These are phyloP conservation scores for Xerocomus spinulosus DNA, from an alignment of 768 basidiomycete genomes.

Conservation along the genomic window DNA sequence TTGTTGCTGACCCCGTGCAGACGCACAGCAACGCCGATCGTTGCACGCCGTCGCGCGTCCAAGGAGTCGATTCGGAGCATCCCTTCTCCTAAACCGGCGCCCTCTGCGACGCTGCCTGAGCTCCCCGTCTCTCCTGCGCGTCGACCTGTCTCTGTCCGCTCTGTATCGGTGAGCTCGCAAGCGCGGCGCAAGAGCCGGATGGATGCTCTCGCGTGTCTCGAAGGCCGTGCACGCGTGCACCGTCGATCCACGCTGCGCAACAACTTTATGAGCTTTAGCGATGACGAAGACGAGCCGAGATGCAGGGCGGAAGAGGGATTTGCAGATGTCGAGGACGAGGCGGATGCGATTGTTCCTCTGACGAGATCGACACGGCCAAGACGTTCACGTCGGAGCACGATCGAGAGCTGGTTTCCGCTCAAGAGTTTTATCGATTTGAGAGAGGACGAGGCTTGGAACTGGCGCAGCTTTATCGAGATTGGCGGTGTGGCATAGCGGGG, in stretches of 20 bases:
- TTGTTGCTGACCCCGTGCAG: too few relatives aligned
- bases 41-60: slow-evolving; percentile 30
- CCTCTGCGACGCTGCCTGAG: slow-evolving; percentile 48
- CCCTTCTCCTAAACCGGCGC: slow-evolving; percentile 59
- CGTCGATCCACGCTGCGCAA: slow-evolving; percentile 22
- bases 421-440: slow-evolving; percentile 64
- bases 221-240: slow-evolving; percentile 41
- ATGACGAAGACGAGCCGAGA: slow-evolving; percentile 59
- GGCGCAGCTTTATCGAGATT: slow-evolving; percentile 65
- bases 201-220: slow-evolving; percentile 60
- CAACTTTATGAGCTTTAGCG: slow-evolving; percentile 67
- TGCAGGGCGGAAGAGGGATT: too few relatives aligned
- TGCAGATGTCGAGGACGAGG: slow-evolving; percentile 33
- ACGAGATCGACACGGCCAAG: slow-evolving; percentile 1
- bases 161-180: slow-evolving; percentile 42
- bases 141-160: slow-evolving; percentile 17
- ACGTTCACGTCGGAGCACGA: slow-evolving; percentile 38
- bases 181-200: slow-evolving; percentile 47
- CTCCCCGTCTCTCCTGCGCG: slow-evolving; percentile 28
- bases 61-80: slow-evolving; percentile 44
- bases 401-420: slow-evolving; percentile 51
- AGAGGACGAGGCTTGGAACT: slow-evolving; percentile 49
- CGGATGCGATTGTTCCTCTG: slow-evolving; percentile 21
- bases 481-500: slow-evolving; percentile 30
- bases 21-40: too few relatives aligned